Evolutionary conservation across 257 asterid species (phyloP).

Genomic region (Penstemon davidsonii): DNA sequence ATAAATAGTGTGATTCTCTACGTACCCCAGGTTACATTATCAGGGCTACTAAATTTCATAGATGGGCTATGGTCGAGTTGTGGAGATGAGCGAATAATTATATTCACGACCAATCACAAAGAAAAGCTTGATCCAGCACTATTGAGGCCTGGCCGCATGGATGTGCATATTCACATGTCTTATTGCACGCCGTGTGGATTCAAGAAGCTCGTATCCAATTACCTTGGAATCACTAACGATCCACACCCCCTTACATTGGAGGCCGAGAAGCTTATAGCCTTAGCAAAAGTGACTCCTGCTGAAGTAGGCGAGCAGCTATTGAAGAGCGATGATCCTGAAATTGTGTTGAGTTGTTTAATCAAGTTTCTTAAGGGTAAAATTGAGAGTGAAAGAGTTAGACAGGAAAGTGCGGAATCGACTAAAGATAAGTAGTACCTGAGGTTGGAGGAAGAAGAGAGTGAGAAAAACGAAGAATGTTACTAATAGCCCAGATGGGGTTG

Average conservation of each 20-base stretch:
- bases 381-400: too few relatives aligned
- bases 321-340: slow-evolving; percentile 56
- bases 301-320: slow-evolving; percentile 76
- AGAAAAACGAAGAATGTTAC: too few relatives aligned
- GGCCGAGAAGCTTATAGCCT: slow-evolving; percentile 44
- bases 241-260: slow-evolving; percentile 25
- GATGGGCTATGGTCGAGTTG: slow-evolving; percentile 91
- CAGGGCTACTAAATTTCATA: slow-evolving; percentile 72
- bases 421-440: too few relatives aligned
- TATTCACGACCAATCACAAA: slow-evolving; percentile 74
- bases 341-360: too few relatives aligned
- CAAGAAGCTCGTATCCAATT: slow-evolving; percentile 50
- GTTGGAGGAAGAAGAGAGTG: too few relatives aligned
- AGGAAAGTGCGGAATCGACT: too few relatives aligned
- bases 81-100: slow-evolving; percentile 67
- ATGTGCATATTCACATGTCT: slow-evolving; percentile 77
- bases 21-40: slow-evolving; percentile 50
- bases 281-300: slow-evolving; percentile 57
- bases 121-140: slow-evolving; percentile 75
- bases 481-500: too few relatives aligned
- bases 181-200: slow-evolving; percentile 59
- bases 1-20: too few relatives aligned
- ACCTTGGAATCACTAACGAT: slow-evolving; percentile 37
- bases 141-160: slow-evolving; percentile 88
- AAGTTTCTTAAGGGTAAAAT: too few relatives aligned